phyloP scores from a whole-genome alignment of 805 yeast species.

The Nakazawaea ernobii region DNA sequence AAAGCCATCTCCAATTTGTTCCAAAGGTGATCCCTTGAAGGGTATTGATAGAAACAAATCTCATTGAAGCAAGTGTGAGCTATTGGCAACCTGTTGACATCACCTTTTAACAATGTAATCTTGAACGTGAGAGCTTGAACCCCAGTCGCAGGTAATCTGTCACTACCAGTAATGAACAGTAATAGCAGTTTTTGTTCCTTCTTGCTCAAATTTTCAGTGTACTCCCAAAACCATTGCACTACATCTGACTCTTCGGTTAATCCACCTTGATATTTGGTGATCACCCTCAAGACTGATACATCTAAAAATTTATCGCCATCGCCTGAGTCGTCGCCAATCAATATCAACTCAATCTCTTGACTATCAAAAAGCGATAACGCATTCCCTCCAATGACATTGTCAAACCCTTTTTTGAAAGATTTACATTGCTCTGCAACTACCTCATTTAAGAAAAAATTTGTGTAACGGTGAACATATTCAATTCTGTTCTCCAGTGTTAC shows the following conservation, averaged over 20 bases:
- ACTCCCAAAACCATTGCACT: slow-evolving; percentile 86
- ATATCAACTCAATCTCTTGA: slow-evolving; percentile 70
- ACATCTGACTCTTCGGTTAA: slow-evolving; percentile 31
- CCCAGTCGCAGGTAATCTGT: slow-evolving; percentile 91
- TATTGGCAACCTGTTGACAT: slow-evolving; percentile 56
- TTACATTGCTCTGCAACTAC: slow-evolving; percentile 47
- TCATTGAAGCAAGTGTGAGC: slow-evolving; percentile 97
- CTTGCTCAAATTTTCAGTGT: slow-evolving; percentile 41
- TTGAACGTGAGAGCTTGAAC: slow-evolving; percentile 68
- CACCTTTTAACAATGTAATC: slow-evolving; percentile 44
- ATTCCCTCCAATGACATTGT: slow-evolving; percentile 70
- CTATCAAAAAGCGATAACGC: slow-evolving; percentile 77
- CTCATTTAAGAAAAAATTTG: slow-evolving; percentile 52
- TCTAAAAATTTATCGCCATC: slow-evolving; percentile 45
- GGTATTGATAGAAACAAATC: slow-evolving; percentile 67
- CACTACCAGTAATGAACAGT: slow-evolving; percentile 84
- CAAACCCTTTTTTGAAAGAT: slow-evolving; percentile 67
- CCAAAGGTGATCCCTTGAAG: slow-evolving; percentile 44
- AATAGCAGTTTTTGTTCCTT: slow-evolving; percentile 57
- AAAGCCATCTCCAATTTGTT: slow-evolving; percentile 64
- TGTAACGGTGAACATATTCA: slow-evolving; percentile 58
- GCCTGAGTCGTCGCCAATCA: slow-evolving; percentile 64
- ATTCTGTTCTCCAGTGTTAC: slow-evolving; percentile 59
- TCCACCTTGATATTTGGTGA: slow-evolving; percentile 75
- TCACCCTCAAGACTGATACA: slow-evolving; percentile 55